Evolutionary conservation across 1,284 basidiomycete species (phyloP).

Genomic region (Pisolithus thermaeus): DNA sequence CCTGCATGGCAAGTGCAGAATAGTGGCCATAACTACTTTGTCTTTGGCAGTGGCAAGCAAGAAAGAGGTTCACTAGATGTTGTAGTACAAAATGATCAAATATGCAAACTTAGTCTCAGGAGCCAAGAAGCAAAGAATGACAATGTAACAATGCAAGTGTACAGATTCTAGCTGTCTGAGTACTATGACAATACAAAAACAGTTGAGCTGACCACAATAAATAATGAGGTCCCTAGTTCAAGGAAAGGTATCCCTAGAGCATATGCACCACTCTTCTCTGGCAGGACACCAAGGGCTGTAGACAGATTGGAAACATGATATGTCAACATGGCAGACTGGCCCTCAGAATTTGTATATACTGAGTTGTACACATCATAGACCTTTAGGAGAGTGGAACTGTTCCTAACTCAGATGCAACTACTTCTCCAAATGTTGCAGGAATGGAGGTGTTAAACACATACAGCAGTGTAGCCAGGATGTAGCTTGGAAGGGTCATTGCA

Average conservation of each 20-base stretch:
- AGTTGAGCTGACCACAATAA: not conserved
- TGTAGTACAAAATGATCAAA: too few relatives aligned
- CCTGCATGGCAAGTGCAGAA: too few relatives aligned
- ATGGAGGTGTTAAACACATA: conserved; percentile 73
- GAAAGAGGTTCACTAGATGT: too few relatives aligned
- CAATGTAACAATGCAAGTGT: too few relatives aligned
- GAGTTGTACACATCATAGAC: conserved; percentile 43
- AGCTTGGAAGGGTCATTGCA: conserved; percentile 72
- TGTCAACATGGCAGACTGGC: conserved; percentile 38
- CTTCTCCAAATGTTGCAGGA: conserved; percentile 45
- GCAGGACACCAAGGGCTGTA: conserved; percentile 47
- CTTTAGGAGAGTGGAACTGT: conserved; percentile 50
- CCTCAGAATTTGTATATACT: conserved; percentile 40
- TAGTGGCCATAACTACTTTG: too few relatives aligned
- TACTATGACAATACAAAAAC: not conserved
- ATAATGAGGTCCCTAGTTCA: conserved; percentile 8
- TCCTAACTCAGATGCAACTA: conserved; percentile 55
- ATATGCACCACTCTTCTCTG: conserved; percentile 28
- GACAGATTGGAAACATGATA: conserved; percentile 35
- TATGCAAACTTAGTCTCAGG: too few relatives aligned
- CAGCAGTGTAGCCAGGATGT: conserved; percentile 56
- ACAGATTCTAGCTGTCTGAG: too few relatives aligned
- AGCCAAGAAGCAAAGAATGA: too few relatives aligned
- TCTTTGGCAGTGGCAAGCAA: too few relatives aligned
- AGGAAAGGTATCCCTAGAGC: conserved; percentile 7